Base-by-base conservation (phyloP, 2,329 filamentous ascomycete genomes). In the Lachnellula arida region DNA sequence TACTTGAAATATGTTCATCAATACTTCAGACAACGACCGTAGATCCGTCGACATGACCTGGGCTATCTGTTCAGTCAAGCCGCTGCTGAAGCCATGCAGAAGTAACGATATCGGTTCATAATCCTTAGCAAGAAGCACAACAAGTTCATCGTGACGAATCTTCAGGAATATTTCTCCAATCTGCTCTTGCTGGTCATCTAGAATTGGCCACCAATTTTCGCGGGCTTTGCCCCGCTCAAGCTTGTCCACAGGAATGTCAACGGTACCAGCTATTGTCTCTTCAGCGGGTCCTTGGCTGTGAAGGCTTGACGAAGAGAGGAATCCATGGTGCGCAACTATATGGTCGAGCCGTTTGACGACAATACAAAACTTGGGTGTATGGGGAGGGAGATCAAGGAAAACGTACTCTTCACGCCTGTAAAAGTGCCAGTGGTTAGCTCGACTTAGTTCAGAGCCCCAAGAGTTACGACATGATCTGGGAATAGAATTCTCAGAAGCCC, bases 1-100 rank as follows among this genome's bases (percentile, higher is more conserved):
- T 3, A 96, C 92, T 68, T 99, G 94, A 66, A 93, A 99, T 51
- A 99, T 96, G 69, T 97, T 95, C 60, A 97, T 76, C 39, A 97
- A 83, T 28, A 88, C 85, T 68, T 97, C 92, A 2, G 91, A 89
- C 8, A 97, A 72, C n/a, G 84, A 81, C 52, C 88, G 87, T 35
- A 97, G 77, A 66, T 91, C 88, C 2, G 85, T 82, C 0, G 91
- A 88, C 53, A 97, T 78, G 54, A 88, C 82, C 46, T 89, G 83
- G 2, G 91, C 86, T 63, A 99, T 89, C 69, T 96, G 88, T 39
- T 89, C 79, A 0, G 93, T 97, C 54, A 99, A 76, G 0, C 89
- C 89, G 35, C 88, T 87, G 40, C 85, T 84, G 70, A 97, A 97
- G 5, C 86, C 84, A 67, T 97, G 91, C 28, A 99, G 76, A 28